A percentile compares a stretch with the other conserved stretches of the same genome.
Conservation (phyloP, 345 rosid species). For the Salix arbutifolia region DNA sequence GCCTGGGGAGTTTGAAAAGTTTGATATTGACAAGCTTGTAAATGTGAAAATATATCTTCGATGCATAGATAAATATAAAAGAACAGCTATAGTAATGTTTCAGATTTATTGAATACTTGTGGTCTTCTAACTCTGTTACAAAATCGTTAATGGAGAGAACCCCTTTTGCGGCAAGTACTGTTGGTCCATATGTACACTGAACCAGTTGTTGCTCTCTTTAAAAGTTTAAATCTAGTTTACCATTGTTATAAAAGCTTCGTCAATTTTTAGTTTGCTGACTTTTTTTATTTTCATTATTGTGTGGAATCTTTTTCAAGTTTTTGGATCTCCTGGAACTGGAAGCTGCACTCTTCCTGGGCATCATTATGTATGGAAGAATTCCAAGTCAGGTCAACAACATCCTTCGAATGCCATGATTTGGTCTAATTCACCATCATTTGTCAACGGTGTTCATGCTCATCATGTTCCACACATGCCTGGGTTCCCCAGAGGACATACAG, state of each 20-base stretch:
- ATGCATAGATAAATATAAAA: not conserved
- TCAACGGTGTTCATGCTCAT: constrained; percentile 52
- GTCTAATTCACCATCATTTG: constrained; percentile 77
- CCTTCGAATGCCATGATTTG: constrained; percentile 70
- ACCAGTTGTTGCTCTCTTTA: not conserved
- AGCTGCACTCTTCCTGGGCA: constrained; percentile 55
- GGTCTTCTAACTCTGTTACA: not conserved
- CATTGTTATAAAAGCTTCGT: not conserved
- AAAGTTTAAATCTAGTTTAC: not conserved
- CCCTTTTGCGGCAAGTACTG: not conserved
- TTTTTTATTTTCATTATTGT: not conserved
- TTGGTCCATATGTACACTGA: not conserved
- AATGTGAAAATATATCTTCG: not conserved
- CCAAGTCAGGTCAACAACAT: constrained; percentile 36
- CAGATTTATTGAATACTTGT: not conserved
- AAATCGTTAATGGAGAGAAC: not conserved
- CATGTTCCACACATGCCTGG: constrained; percentile 61
- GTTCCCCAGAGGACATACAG: constrained; percentile 58
- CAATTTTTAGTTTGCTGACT: not conserved
- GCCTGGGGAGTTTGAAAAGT: not conserved
- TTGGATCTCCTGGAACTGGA: constrained; percentile 79
- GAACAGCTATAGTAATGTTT: not conserved
- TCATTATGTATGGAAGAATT: constrained; percentile 50
- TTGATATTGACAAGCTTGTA: not conserved
- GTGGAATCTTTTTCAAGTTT: constrained; percentile 32